These are phyloP conservation scores for Fusarium sacchari DNA, from an alignment of 2,329 filamentous ascomycete species.

Conservation along the genomic window DNA sequence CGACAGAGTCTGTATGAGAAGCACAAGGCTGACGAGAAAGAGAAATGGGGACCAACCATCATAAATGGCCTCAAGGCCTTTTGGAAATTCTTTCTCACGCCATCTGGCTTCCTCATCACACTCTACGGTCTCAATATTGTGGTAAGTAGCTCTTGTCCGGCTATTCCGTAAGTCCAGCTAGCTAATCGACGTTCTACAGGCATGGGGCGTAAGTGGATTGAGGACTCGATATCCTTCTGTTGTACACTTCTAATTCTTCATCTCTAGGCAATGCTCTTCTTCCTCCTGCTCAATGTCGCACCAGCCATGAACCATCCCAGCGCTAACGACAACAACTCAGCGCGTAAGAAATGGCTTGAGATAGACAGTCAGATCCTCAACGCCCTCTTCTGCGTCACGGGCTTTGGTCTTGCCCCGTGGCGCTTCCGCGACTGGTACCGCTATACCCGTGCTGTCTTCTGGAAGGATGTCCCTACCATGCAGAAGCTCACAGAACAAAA, in stretches of 20 bases:
- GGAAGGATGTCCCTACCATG: neutral
- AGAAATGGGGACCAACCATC: neutral
- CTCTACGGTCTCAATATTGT: neutral
- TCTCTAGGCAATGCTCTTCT: neutral
- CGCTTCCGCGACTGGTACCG: constrained; percentile 68
- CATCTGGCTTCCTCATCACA: constrained; percentile 53
- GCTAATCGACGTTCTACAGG: neutral
- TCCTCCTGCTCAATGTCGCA: neutral
- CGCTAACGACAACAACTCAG: constrained; percentile 73
- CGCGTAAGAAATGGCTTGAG: constrained; percentile 83
- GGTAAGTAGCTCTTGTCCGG: neutral
- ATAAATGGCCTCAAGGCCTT: neutral
- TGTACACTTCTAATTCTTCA: neutral
- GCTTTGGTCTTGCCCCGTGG: constrained; percentile 85
- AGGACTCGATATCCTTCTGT: neutral
- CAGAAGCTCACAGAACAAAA: neutral
- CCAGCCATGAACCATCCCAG: constrained; percentile 2
- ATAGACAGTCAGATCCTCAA: constrained; percentile 82
- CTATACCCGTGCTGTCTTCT: neutral
- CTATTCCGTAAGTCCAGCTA: neutral
- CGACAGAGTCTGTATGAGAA: neutral
- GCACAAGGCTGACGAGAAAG: neutral
- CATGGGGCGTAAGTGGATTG: neutral
- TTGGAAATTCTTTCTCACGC: constrained; percentile 26
- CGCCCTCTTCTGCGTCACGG: constrained; percentile 85